Percentiles rank a stretch among this genome's conserved stretches.
Evolutionary conservation across 2,329 filamentous ascomycete genomes (phyloP).

Genomic region (Hypoxylon sp.): DNA sequence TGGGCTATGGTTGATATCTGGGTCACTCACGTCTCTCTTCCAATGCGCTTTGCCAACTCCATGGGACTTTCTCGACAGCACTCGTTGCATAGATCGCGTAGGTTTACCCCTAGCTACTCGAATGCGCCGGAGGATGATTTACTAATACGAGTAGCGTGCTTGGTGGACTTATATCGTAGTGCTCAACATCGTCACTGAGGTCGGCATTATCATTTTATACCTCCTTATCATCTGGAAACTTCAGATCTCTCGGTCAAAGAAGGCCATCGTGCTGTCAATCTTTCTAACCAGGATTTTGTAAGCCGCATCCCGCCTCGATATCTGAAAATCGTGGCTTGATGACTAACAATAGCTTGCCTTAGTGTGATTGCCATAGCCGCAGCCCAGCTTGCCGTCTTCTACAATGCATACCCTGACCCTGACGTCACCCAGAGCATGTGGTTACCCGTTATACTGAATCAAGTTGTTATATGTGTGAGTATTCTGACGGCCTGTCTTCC

Average conservation of each 20-base stretch:
- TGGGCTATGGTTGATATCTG: conserved; percentile 40
- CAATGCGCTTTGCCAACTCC: conserved; percentile 45
- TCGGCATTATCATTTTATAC: conserved; percentile 28
- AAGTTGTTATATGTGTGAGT: conserved; percentile 28
- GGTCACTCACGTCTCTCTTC: conserved; percentile 40
- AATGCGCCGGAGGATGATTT: not conserved
- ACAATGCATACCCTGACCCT: conserved; percentile 16
- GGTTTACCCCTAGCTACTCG: not conserved
- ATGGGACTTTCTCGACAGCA: conserved; percentile 45
- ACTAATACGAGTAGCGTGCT: conserved; percentile 9
- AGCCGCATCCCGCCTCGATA: conserved; percentile 5
- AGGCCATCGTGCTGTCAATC: conserved; percentile 27
- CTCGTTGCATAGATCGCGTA: conserved; percentile 44
- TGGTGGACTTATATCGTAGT: conserved; percentile 32
- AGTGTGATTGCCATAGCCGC: conserved; percentile 25
- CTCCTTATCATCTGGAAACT: conserved; percentile 31
- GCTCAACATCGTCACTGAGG: conserved; percentile 25
- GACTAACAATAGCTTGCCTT: not conserved
- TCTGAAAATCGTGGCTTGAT: not conserved
- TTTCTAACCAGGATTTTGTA: conserved; percentile 34
- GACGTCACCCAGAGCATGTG: conserved; percentile 11
- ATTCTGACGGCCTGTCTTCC: conserved; percentile 38
- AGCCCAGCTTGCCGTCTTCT: conserved; percentile 13
- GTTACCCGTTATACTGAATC: conserved; percentile 23
- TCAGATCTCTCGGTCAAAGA: conserved; percentile 13